A percentile compares a stretch with the other conserved stretches of the same genome.
Conservation (phyloP, 805 yeast genomes). For the Candida succiphila region DNA sequence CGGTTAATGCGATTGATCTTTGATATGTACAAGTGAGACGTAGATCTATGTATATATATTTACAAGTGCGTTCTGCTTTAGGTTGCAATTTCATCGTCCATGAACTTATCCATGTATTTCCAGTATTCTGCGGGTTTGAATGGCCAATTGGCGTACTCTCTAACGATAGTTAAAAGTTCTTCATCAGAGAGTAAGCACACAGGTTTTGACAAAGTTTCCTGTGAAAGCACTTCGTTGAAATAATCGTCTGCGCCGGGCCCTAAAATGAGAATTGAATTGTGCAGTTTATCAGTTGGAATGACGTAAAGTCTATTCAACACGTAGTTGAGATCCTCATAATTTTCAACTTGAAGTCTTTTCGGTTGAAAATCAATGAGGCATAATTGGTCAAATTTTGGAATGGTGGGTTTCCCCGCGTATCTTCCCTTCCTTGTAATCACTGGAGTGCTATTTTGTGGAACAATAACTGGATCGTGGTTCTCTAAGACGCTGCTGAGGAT, state of each 20-base stretch:
- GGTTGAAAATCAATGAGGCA: not conserved
- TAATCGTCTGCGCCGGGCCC: slow-evolving; percentile 79
- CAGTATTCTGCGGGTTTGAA: slow-evolving; percentile 44
- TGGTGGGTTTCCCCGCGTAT: too few relatives aligned
- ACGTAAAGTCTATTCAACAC: slow-evolving; percentile 54
- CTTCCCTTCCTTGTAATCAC: too few relatives aligned
- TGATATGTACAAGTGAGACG: too few relatives aligned
- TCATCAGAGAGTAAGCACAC: slow-evolving; percentile 40
- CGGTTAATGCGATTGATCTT: too few relatives aligned
- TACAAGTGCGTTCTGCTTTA: too few relatives aligned
- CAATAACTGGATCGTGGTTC: too few relatives aligned
- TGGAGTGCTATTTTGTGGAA: too few relatives aligned
- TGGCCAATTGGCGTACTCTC: slow-evolving; percentile 66
- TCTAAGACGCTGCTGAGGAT: too few relatives aligned
- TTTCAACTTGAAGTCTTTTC: slow-evolving; percentile 1
- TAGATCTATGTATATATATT: too few relatives aligned
- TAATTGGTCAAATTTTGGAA: too few relatives aligned
- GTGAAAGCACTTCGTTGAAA: slow-evolving; percentile 23
- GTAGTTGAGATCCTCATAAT: slow-evolving; percentile 54
- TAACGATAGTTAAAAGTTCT: slow-evolving; percentile 44
- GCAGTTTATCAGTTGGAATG: too few relatives aligned
- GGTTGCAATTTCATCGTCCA: not conserved
- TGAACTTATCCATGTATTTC: not conserved
- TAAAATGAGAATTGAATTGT: too few relatives aligned
- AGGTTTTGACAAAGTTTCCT: slow-evolving; percentile 29